Conservation (phyloP, 1,284 basidiomycete genomes). For the Cryptococcus wingfieldii region DNA sequence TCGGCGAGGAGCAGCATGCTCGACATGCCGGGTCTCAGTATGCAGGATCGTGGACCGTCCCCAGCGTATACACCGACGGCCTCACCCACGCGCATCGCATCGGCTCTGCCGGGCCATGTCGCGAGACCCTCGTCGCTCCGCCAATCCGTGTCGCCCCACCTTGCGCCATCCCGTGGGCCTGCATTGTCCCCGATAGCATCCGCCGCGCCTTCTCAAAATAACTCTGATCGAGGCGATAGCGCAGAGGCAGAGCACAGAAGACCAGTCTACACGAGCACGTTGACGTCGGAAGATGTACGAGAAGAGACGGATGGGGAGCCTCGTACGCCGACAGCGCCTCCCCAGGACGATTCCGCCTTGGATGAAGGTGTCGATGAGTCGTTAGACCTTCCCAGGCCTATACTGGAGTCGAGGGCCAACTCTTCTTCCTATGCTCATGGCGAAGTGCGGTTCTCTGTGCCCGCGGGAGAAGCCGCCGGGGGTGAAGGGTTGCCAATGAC, state of each 20-base stretch:
- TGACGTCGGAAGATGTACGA: slow-evolving; percentile 4
- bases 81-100: slow-evolving; percentile 4
- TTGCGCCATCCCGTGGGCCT: slow-evolving; percentile 12
- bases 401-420: background rate
- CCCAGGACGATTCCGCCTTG: slow-evolving; percentile 1
- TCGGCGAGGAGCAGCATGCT: slow-evolving; percentile 2
- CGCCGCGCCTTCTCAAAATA: slow-evolving; percentile 20
- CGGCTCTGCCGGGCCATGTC: slow-evolving; percentile 1
- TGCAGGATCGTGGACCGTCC: slow-evolving; percentile 42
- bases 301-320: slow-evolving; percentile 8
- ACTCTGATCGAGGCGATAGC: slow-evolving; percentile 25
- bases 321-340: background rate
- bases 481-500: background rate
- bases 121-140: slow-evolving; percentile 13
- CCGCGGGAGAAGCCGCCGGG: background rate
- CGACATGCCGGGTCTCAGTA: slow-evolving; percentile 10
- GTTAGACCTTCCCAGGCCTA: slow-evolving; percentile 3
- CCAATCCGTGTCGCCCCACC: slow-evolving; percentile 4
- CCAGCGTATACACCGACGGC: slow-evolving; percentile 42
- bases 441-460: slow-evolving; percentile 10
- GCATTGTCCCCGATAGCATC: slow-evolving; percentile 30
- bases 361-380: background rate
- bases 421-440: background rate
- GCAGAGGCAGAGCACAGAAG: slow-evolving; percentile 16
- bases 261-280: slow-evolving; percentile 2